phyloP scores from a whole-genome alignment of 2,329 filamentous ascomycete genomes.

The Aspergillus sp. region DNA sequence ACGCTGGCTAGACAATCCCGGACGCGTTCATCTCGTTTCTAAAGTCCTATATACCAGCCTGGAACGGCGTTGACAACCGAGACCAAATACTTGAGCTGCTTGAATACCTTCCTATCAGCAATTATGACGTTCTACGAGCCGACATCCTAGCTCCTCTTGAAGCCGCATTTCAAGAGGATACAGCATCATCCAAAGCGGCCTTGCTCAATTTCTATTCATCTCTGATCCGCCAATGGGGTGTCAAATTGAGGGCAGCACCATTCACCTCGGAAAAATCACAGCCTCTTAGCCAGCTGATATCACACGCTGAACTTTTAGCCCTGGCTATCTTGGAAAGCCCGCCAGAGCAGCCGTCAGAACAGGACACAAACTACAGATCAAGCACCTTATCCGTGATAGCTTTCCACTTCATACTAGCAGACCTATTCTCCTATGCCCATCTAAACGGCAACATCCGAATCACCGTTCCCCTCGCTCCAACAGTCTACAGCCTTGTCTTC shows the following conservation, averaged over 20 bases:
- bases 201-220: constrained; percentile 70
- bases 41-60: constrained; percentile 60
- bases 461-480: constrained; percentile 67
- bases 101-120: constrained; percentile 37
- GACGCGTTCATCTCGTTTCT: constrained; percentile 39
- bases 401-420: constrained; percentile 69
- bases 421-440: constrained; percentile 58
- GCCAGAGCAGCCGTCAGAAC: constrained; percentile 21
- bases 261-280: constrained; percentile 33
- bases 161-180: constrained; percentile 41
- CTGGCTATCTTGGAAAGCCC: constrained; percentile 63
- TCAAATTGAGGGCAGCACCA: constrained; percentile 36
- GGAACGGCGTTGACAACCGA: constrained; percentile 65
- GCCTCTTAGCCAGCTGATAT: constrained; percentile 51
- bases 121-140: constrained; percentile 39
- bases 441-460: constrained; percentile 65
- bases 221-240: constrained; percentile 63
- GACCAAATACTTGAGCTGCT: constrained; percentile 45
- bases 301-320: constrained; percentile 57
- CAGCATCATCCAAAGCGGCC: constrained; percentile 57
- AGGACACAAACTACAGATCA: constrained; percentile 28
- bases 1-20: constrained; percentile 36
- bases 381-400: constrained; percentile 62
- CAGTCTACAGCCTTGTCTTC: constrained; percentile 75
- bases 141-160: constrained; percentile 48